Percentiles rank a stretch among this genome's conserved stretches.
These are phyloP conservation scores for Euphorbia corollata DNA, from an alignment of 441 rosid genomes.

Conservation along the genomic window DNA sequence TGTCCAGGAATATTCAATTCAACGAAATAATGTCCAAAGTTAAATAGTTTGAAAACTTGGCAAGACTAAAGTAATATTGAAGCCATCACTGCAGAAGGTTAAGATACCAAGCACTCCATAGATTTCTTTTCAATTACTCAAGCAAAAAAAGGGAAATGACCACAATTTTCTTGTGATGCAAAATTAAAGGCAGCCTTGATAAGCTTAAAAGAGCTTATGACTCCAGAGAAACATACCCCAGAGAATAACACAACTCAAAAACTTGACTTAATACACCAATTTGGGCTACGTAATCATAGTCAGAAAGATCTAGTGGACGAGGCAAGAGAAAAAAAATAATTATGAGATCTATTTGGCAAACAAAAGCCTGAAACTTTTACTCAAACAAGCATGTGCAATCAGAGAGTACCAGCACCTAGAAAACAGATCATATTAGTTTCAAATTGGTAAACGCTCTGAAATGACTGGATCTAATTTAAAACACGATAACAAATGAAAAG, in stretches of 20 bases:
- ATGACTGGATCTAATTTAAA: constrained; percentile 7
- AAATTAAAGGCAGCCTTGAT: neutral
- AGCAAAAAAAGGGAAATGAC: neutral
- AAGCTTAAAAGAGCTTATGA: neutral
- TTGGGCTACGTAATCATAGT: neutral
- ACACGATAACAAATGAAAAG: neutral
- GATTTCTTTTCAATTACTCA: neutral
- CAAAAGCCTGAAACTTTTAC: neutral
- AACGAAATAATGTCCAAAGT: neutral
- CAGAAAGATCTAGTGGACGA: neutral
- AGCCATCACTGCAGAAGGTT: neutral
- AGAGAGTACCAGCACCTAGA: neutral
- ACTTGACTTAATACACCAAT: neutral
- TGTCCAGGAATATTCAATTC: neutral
- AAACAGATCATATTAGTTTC: neutral
- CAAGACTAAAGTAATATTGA: neutral
- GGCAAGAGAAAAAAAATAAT: neutral
- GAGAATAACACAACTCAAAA: neutral
- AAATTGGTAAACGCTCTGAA: neutral
- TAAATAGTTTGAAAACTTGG: neutral
- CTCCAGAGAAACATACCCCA: neutral
- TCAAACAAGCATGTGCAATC: neutral
- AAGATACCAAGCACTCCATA: neutral
- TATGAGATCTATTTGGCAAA: neutral
- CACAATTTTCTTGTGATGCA: neutral